Percentiles rank a stretch among this genome's conserved stretches.
These are phyloP conservation scores for Stereum hirsutum DNA, from an alignment of 1,284 basidiomycete species.

Conservation along the genomic window DNA sequence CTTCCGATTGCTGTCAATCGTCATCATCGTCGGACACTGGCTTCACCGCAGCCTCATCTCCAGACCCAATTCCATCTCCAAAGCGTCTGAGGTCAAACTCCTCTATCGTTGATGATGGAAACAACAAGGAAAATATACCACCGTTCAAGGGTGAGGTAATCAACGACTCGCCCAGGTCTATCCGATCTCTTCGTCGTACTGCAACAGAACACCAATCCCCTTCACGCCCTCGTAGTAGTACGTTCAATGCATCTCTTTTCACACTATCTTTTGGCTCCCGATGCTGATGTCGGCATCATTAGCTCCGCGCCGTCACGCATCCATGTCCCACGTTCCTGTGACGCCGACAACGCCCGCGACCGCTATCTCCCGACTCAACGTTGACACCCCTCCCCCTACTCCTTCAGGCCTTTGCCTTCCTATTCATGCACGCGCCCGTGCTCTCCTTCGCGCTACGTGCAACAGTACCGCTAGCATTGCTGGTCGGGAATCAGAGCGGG, in stretches of 20 bases:
- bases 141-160: conserved; percentile 34
- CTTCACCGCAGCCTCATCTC: conserved; percentile 39
- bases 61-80: conserved; percentile 52
- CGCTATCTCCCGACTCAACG: conserved; percentile 31
- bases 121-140: conserved; percentile 73
- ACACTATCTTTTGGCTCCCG: conserved; percentile 6
- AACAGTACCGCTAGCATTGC: conserved; percentile 43
- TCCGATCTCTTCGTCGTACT: conserved; percentile 38
- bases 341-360: conserved; percentile 27
- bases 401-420: conserved; percentile 38
- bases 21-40: conserved; percentile 7
- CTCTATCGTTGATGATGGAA: conserved; percentile 38
- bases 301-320: conserved; percentile 37
- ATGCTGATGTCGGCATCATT: conserved; percentile 1
- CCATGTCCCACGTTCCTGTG: too few species aligned
- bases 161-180: conserved; percentile 22
- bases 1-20: too few species aligned
- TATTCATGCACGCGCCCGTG: conserved; percentile 57
- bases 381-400: conserved; percentile 51
- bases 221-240: conserved; percentile 21
- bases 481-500: conserved; percentile 56
- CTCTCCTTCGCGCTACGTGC: conserved; percentile 60
- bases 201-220: conserved; percentile 36
- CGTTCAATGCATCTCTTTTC: conserved; percentile 13
- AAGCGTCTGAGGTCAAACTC: conserved; percentile 49